A percentile compares a stretch with the other conserved stretches of the same genome.
Evolutionary conservation across 2,329 filamentous ascomycete genomes (phyloP).

Genomic region (Phialophora macrospora): DNA sequence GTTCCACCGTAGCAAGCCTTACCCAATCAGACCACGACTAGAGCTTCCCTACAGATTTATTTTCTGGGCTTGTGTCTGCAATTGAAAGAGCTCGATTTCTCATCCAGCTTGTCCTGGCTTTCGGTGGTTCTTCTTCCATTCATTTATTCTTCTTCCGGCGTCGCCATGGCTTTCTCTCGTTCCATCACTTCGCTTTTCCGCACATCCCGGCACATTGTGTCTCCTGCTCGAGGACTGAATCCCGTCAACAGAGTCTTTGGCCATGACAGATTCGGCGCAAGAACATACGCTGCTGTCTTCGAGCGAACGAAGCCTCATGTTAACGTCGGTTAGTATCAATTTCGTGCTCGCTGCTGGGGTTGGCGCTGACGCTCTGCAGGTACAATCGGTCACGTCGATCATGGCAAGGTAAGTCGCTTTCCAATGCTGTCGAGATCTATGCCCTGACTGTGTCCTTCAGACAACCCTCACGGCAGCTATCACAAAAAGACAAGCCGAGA

Average conservation of each 20-base stretch:
- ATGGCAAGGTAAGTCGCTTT: slow-evolving; percentile 80
- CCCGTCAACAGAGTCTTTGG: slow-evolving; percentile 69
- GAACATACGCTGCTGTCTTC: slow-evolving; percentile 69
- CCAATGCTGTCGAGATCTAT: slow-evolving; percentile 13
- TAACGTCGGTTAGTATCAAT: slow-evolving; percentile 76
- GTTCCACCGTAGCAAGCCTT: slow-evolving; percentile 9
- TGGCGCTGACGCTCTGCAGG: slow-evolving; percentile 53
- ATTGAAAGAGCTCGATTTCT: slow-evolving; percentile 5
- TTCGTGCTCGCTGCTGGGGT: not conserved
- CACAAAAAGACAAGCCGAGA: slow-evolving; percentile 95
- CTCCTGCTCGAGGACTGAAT: slow-evolving; percentile 70
- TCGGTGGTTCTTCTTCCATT: slow-evolving; percentile 24
- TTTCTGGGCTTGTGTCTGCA: slow-evolving; percentile 17
- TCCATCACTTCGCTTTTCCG: slow-evolving; percentile 78
- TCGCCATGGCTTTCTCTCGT: slow-evolving; percentile 81
- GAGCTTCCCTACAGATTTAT: slow-evolving; percentile 19
- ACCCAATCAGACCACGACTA: slow-evolving; percentile 2
- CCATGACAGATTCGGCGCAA: slow-evolving; percentile 51
- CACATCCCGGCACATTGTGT: slow-evolving; percentile 76
- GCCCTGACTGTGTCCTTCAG: slow-evolving; percentile 55
- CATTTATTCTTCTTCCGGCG: slow-evolving; percentile 34
- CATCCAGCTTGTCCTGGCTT: slow-evolving; percentile 20
- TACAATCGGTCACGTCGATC: slow-evolving; percentile 99
- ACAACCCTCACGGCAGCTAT: slow-evolving; percentile 98
- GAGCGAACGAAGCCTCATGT: slow-evolving; percentile 96